Evolutionary conservation across 2,329 filamentous ascomycete species (phyloP), one percentile per base, ranked within the genome.

Genomic region (Lithohypha guttulata): DNA sequence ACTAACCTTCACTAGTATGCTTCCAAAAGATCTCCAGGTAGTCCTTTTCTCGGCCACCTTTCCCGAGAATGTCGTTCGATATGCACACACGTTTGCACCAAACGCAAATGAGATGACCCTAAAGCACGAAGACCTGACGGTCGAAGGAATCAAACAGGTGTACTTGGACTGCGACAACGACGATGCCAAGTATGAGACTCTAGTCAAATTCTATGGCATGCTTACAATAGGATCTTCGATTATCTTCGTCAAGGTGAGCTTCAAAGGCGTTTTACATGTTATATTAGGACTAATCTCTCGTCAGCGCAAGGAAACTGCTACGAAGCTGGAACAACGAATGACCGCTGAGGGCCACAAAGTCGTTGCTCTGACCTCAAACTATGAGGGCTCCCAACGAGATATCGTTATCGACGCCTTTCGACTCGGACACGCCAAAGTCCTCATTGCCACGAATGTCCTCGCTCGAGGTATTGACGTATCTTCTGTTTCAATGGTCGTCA

Each of bases 171-270:
- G 89, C 55, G 75, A 82, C 15, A 71, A 72, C 22, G 83, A 93
- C 49, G 66, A 78, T 23, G 77, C 84, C 54, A 96, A 96, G 59
- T 98, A 93, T 57, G 75, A 81, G 23, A 79, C 84, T 42, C 75
- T 98, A 6, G 82, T 93, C 59, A 84, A 89, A 57, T 81, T 98
- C 43, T 98, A 98, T 58, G 87, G 89, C 42, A 69, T 96, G 30
- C 89, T 98, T 75, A 95, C 87, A 11, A 86, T 96, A 53, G 87
- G 87, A 4, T 94, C 89, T 6, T 96, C 91, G 0, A 94, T 98
- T 56, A 96, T 98, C 53, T 98, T 98, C 56, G 89, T 96, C 60
- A 84, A 81, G 71, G 84, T 87, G 65, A 45, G 68, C 60, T 31
- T 28, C 17, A 21, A 8, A 13, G 13, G 8, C 6, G 15, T 6